Conservation (phyloP, 1,284 basidiomycete genomes). For the Melampsora allii-populina region DNA sequence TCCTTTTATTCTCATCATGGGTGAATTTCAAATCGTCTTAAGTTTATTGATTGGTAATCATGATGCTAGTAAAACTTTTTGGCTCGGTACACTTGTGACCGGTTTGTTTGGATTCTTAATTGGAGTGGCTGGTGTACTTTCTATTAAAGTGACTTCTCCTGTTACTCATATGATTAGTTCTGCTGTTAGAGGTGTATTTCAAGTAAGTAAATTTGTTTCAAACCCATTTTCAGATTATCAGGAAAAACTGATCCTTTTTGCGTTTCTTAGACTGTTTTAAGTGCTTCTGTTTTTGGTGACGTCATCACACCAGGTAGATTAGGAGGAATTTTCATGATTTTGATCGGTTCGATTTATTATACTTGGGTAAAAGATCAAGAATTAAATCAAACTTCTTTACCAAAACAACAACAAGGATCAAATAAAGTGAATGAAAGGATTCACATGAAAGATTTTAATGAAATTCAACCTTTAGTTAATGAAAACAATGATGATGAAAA, state of each 20-base stretch:
- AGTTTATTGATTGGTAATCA: conserved; percentile 58
- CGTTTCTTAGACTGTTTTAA: conserved; percentile 68
- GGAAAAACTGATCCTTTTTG: conserved; percentile 55
- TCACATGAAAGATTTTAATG: too few relatives aligned
- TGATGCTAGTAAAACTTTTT: conserved; percentile 62
- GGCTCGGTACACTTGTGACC: conserved; percentile 72
- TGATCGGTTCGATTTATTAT: conserved; percentile 74
- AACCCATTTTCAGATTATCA: too few relatives aligned
- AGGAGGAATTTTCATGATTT: conserved; percentile 71
- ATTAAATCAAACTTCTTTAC: too few relatives aligned
- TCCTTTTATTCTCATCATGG: conserved; percentile 66
- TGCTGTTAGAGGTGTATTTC: conserved; percentile 60
- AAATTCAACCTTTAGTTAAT: too few relatives aligned
- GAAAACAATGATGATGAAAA: neutral
- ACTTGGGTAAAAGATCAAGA: conserved; percentile 78
- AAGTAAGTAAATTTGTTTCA: too few relatives aligned
- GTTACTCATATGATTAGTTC: conserved; percentile 89
- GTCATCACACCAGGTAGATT: conserved; percentile 70
- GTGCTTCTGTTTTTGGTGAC: conserved; percentile 70
- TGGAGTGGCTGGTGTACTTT: conserved; percentile 79
- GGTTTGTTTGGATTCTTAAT: conserved; percentile 78
- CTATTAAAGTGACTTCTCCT: conserved; percentile 85
- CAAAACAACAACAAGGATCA: too few relatives aligned
- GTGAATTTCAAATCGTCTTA: conserved; percentile 64
- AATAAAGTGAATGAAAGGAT: too few relatives aligned